Conservation (phyloP, 2,329 filamentous ascomycete genomes). For the Aureobasidium pullulans region DNA sequence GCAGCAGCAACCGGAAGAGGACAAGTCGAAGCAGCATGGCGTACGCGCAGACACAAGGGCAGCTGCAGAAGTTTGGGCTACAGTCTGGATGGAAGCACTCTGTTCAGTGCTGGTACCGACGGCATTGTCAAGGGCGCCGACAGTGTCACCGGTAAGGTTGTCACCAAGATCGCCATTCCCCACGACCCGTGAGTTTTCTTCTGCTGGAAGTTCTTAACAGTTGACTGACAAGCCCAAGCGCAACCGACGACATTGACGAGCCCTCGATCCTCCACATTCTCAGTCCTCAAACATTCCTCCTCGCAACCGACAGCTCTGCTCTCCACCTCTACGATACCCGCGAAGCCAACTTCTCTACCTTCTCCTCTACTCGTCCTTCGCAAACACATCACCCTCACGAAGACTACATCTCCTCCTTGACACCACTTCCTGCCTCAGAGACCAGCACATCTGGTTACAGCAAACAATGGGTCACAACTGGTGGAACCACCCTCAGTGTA, state of each 20-base stretch:
- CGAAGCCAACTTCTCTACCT: constrained; percentile 24
- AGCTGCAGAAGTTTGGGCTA: constrained; percentile 81
- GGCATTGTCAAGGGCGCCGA: constrained; percentile 56
- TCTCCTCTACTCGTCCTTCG: constrained; percentile 56
- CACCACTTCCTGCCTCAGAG: constrained; percentile 69
- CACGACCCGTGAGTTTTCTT: constrained; percentile 32
- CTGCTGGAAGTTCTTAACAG: background rate
- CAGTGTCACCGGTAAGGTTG: constrained; percentile 56
- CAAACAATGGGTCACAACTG: constrained; percentile 93
- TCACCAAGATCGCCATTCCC: constrained; percentile 76
- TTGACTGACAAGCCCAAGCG: constrained; percentile 23
- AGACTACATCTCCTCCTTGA: constrained; percentile 86
- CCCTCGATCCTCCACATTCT: constrained; percentile 76
- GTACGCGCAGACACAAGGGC: constrained; percentile 83
- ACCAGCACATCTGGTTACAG: constrained; percentile 81
- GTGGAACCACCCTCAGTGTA: constrained; percentile 81
- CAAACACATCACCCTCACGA: constrained; percentile 82
- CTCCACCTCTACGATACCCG: constrained; percentile 84
- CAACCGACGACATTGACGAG: constrained; percentile 51
- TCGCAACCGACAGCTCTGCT: constrained; percentile 83
- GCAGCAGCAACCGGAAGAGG: constrained; percentile 56
- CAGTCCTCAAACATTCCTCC: constrained; percentile 78
- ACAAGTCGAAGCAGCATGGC: constrained; percentile 76
- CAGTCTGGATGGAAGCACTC: constrained; percentile 65
- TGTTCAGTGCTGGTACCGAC: constrained; percentile 55